A percentile compares a stretch with the other conserved stretches of the same genome.
phyloP scores from a whole-genome alignment of 495 filamentous ascomycete genomes.

The Lasiosphaeria miniovina region DNA sequence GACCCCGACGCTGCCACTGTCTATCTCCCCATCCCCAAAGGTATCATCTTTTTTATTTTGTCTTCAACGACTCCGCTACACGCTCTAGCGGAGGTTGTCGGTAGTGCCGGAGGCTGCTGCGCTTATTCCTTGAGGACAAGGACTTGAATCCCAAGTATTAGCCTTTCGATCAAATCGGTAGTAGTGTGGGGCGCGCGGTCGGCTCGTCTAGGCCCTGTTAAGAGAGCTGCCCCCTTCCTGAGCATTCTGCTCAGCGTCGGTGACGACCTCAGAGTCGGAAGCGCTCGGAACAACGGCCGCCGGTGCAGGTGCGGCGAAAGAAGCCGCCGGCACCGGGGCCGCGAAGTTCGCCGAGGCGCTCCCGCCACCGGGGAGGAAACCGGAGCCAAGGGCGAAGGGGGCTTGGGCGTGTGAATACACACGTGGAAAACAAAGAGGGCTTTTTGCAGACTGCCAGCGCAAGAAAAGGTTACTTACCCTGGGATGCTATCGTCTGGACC shows the following conservation, averaged over 20 bases:
- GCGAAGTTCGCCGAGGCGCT: slow-evolving; percentile 1
- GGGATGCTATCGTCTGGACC: slow-evolving; percentile 35
- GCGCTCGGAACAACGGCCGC: slow-evolving; percentile 3
- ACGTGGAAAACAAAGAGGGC: slow-evolving; percentile 6
- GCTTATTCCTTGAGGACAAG: slow-evolving; percentile 28
- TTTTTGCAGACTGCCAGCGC: neutral
- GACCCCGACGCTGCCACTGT: no score
- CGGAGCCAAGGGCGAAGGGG: slow-evolving; percentile 9
- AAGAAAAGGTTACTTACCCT: slow-evolving; percentile 25
- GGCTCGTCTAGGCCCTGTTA: slow-evolving; percentile 6
- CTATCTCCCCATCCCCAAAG: neutral
- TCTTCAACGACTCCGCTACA: neutral
- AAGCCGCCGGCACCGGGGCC: slow-evolving; percentile 2
- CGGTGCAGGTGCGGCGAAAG: neutral
- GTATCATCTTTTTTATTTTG: neutral
- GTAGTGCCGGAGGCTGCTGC: neutral
- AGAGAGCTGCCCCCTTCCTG: slow-evolving; percentile 29
- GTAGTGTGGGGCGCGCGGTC: neutral
- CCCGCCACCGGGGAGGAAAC: neutral
- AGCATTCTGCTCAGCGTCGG: slow-evolving; percentile 27
- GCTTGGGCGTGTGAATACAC: slow-evolving; percentile 23
- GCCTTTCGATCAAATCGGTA: slow-evolving; percentile 4
- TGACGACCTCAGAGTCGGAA: slow-evolving; percentile 20
- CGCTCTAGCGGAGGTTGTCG: slow-evolving; percentile 8
- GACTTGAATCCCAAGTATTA: slow-evolving; percentile 20